Evolutionary conservation across 2,329 filamentous ascomycete genomes (phyloP), one percentile per base, ranked within the genome.

Genomic region (Colletotrichum camelliae): DNA sequence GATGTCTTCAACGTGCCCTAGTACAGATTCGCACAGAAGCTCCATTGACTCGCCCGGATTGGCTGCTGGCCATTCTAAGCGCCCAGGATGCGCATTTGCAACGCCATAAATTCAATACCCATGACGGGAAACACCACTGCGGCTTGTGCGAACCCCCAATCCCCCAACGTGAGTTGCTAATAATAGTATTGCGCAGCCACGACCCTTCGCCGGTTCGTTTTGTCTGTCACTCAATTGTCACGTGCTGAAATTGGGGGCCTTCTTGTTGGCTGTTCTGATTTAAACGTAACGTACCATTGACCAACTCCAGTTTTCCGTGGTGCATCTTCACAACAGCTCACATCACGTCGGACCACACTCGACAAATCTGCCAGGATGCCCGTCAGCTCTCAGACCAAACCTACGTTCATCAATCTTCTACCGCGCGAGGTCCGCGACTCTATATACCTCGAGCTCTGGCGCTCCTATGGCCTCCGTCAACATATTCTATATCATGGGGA

Each of bases 391-490:
- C 77, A 77, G n/a, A 24, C 3, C 4, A 4, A 77, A 15, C 74
- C 73, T 5, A 33, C 69, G 4, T 72, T 77, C 52, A 31, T 75
- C 33, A 61, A 24, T 16, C 31, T 31, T 37, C 31, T 78, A 4
- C 77, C 77, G 16, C 52, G 60, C 21, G 76, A 77, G n/a, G 13
- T 78, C 4, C 77, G 73, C 5, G 74, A 77, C 24, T 27, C 74
- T 2, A 77, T 78, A 6, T 78, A 78, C n/a, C 48, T 74, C 31
- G 70, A 78, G 48, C 15, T 77, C 18, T 78, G 77, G 77, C 70
- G 76, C 12, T 16, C 37, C 0, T 10, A 2, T 2, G 76, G 74
- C 4, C 60, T 72, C 4, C 71, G 70, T 16, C 77, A 77, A 10
- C 74, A 78, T 8, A 75, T 78, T 5, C 7, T 77, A 1, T 73